Evolutionary conservation across 768 basidiomycete species (phyloP).

Genomic region (Serendipita sp.): DNA sequence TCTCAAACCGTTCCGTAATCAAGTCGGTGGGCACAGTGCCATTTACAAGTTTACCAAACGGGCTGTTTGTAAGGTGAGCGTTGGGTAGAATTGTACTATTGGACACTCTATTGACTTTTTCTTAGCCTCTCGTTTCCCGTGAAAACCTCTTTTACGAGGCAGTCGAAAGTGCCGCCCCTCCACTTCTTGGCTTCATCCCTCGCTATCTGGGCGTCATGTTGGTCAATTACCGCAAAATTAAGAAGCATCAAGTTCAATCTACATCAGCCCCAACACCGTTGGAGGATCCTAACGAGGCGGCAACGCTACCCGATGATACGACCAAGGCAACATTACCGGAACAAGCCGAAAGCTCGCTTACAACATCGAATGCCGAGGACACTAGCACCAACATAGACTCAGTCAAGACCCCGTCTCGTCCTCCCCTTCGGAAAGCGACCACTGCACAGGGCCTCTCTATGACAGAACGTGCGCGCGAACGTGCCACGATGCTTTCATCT

Average conservation of each 20-base stretch:
- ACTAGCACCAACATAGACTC: background rate
- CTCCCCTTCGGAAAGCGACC: conserved; percentile 16
- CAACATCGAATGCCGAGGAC: conserved; percentile 10
- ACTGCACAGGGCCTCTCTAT: conserved; percentile 17
- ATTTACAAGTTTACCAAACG: conserved; percentile 97
- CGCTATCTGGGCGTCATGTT: conserved; percentile 98
- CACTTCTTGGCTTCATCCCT: conserved; percentile 86
- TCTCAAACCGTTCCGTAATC: conserved; percentile 86
- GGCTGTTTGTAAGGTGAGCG: conserved; percentile 90
- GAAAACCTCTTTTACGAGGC: conserved; percentile 98
- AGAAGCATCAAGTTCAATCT: conserved; percentile 7
- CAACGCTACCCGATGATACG: conserved; percentile 8
- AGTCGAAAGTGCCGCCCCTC: conserved; percentile 85
- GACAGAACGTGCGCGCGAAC: conserved; percentile 20
- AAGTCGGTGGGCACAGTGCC: conserved; percentile 92
- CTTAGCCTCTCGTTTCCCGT: conserved; percentile 82
- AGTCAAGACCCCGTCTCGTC: conserved; percentile 13
- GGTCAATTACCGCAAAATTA: conserved; percentile 79
- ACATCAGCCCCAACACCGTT: conserved; percentile 1
- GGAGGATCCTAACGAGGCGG: background rate
- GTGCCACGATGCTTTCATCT: background rate
- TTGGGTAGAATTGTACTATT: conserved; percentile 5
- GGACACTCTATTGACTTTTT: background rate
- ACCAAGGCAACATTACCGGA: background rate
- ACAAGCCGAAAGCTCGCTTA: conserved; percentile 9